Evolutionary conservation across 148 eudicot genomes (phyloP), one percentile per base, ranked within the genome.

Genomic region (Silene uniflora): DNA sequence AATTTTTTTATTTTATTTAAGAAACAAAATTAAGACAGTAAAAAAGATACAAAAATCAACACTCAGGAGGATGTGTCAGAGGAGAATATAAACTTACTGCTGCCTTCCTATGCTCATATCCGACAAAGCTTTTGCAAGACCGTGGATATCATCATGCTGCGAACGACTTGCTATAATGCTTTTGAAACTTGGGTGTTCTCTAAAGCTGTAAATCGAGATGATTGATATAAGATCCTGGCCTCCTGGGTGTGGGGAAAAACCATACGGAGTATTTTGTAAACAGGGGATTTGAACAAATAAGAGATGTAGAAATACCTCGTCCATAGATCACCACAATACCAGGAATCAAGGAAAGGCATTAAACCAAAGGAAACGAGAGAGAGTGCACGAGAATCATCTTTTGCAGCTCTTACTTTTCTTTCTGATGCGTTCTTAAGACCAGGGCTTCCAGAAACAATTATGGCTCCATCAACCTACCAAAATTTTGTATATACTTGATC

Each of bases 391-490:
- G 87, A 86, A 81, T 95, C 94, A 82, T 92, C 97, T 83, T 82
- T 88, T 19, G 91, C 96, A 58, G 81, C 88, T 27, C 97, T 90
- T 18, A 84, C 67, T 68, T 80, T 83, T 80, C 98, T 92, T 29
- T 82, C 90, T 8, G 39, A 71, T 18, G 49, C 74, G 68, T 91
- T 84, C 52, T 70, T 71, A 71, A 95, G 76, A 64, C 99, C 99
- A 70, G 99, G 98, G 84, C 98, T 95, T 83, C 99, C 99, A 83
- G 99, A 92, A 44, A 95, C 81, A 67, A 95, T 83, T 35, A 95
- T 76, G 67, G 92, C 94, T 81, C 90, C 86, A 79, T 81, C 78
- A 77, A 92, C 84, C 99, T 94, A 74, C 64, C 79, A 67, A 68
- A 10, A 42, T 32, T 29, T 49, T 17, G 14, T 44, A 12, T 32